Percentiles rank a stretch among this genome's conserved stretches.
Evolutionary conservation across 2,329 filamentous ascomycete species (phyloP).

Genomic region (Aureobasidium sp.): DNA sequence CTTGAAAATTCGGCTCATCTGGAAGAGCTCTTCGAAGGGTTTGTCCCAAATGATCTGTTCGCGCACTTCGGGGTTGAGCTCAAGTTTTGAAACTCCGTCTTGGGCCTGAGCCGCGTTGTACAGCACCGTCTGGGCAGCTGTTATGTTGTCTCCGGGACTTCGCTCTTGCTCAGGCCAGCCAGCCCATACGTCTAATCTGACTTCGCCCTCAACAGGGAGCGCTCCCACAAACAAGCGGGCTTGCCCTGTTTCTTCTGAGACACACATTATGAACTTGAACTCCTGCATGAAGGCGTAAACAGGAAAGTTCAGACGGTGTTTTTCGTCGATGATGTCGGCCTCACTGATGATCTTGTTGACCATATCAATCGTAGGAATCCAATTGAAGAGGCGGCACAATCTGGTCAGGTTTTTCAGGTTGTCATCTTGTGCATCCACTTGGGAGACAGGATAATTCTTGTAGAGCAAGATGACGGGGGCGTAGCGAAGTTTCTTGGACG

Average conservation of each 20-base stretch:
- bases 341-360: not conserved
- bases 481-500: too few species aligned
- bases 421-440: not conserved
- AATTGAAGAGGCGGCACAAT: not conserved
- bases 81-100: too few species aligned
- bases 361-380: not conserved
- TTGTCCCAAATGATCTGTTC: not conserved
- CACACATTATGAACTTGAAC: not conserved
- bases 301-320: not conserved
- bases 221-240: too few species aligned
- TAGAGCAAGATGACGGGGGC: too few species aligned
- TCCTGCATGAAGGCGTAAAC: not conserved
- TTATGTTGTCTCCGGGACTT: not conserved
- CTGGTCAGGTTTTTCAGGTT: not conserved
- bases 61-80: too few species aligned
- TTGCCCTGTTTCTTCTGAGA: too few species aligned
- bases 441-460: too few species aligned
- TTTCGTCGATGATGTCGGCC: not conserved
- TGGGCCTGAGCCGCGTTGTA: too few species aligned
- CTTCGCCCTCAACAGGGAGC: too few species aligned
- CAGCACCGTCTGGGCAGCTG: too few species aligned
- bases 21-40: not conserved
- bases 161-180: too few species aligned
- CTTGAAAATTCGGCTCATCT: not conserved
- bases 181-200: too few species aligned